Evolutionary conservation across 441 rosid genomes (phyloP), one percentile per base, ranked within the genome.

Genomic region (Isatis lusitanica): DNA sequence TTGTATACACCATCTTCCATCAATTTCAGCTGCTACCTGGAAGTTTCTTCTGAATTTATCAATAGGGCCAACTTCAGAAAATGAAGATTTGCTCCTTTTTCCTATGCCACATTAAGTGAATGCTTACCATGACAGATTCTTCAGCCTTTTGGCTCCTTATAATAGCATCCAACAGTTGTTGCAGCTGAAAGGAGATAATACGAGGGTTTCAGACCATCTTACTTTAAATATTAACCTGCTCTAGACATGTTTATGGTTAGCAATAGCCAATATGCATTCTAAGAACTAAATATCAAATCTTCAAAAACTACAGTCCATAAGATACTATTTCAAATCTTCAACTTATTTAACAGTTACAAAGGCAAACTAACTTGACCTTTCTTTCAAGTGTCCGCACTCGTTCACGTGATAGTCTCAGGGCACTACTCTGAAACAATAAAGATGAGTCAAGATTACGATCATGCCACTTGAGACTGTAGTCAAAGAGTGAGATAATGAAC

Each of bases 1-100:
- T 79, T 79, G 86, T 79, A 92, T 76, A 69, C 94, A 94, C 97
- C 96, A 92, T 85, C 99, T 88, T 59, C 97, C 97, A 17, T 81
- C 81, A 65, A 86, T 68, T 44, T 78, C 85, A 80, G 83, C 81
- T 71, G 82, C 84, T 78, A 80, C 90, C 99, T 94, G 77, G 65
- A 79, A 38, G 42, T 66, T 81, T 38, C 67, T 62, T 52, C 47
- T 12, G 35, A 24, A 72, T 44, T 52, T 26, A 61, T 15, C 65
- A 78, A 48, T 46, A 74, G 56, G 18, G 65, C 5, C 5, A 65
- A 78, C 39, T 63, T 48, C 68, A 60, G 40, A 69, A 56, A 71
- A 65, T 21, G 72, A 74, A 52, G 58, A 73, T 56, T 4, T 47
- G 31, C 26, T 58, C 57, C 18, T 70, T 31, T 35, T 24, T 33